Evolutionary conservation across 1,284 basidiomycete species (phyloP).

Genomic region (Veloporphyrellus conicus): DNA sequence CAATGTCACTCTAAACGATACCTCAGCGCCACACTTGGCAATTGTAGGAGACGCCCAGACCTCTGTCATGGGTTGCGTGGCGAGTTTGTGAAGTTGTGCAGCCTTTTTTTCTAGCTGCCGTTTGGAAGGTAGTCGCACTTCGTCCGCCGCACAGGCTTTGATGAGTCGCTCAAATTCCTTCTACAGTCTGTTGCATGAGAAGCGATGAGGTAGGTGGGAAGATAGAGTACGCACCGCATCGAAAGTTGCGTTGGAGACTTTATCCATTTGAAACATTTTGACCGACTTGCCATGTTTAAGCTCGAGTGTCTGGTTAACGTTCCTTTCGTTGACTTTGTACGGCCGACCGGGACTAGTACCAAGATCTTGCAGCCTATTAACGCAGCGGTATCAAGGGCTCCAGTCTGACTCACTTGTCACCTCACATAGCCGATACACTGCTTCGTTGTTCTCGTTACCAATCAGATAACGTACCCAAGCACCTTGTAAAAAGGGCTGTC

Average conservation of each 20-base stretch:
- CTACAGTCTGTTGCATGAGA: constrained; percentile 39
- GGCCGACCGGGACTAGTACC: constrained; percentile 51
- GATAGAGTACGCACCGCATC: constrained; percentile 45
- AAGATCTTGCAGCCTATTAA: constrained; percentile 31
- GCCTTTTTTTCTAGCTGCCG: constrained; percentile 62
- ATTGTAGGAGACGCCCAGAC: constrained; percentile 36
- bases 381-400: neutral
- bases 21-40: constrained; percentile 4
- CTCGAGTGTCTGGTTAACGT: constrained; percentile 59
- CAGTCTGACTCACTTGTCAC: constrained; percentile 56
- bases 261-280: constrained; percentile 67
- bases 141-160: constrained; percentile 48
- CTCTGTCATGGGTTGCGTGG: constrained; percentile 69
- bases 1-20: constrained; percentile 56
- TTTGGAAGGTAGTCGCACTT: constrained; percentile 62
- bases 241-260: constrained; percentile 71
- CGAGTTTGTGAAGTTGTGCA: constrained; percentile 55
- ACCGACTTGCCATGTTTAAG: constrained; percentile 67
- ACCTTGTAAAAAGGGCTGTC: constrained; percentile 41
- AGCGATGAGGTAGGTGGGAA: neutral
- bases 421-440: constrained; percentile 82
- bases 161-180: constrained; percentile 69
- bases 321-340: constrained; percentile 71
- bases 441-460: constrained; percentile 48
- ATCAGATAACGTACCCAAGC: constrained; percentile 79